Conservation (phyloP, 352 stramenopile species). For the Phytophthora pseudosyringae region DNA sequence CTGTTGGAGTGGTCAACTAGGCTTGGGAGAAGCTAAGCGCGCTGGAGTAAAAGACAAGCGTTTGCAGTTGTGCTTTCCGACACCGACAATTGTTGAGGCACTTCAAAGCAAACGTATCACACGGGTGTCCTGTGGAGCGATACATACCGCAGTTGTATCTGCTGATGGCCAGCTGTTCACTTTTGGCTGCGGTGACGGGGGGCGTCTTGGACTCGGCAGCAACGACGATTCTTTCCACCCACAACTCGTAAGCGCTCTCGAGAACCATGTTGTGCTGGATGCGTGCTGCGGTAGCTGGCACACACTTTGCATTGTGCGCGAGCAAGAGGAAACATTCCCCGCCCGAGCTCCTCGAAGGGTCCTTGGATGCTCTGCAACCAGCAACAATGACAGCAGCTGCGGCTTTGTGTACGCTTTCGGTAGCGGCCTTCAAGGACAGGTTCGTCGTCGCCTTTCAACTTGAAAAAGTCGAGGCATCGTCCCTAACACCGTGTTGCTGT, state of each 20-base stretch:
- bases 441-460: slow-evolving; percentile 7
- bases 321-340: slow-evolving; percentile 19
- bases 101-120: slow-evolving; percentile 50
- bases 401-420: slow-evolving; percentile 75
- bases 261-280: slow-evolving; percentile 61
- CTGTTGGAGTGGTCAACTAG: slow-evolving; percentile 76
- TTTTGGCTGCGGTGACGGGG: slow-evolving; percentile 92
- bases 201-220: slow-evolving; percentile 84
- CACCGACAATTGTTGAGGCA: slow-evolving; percentile 63
- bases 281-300: slow-evolving; percentile 74
- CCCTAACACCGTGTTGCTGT: background rate
- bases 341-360: slow-evolving; percentile 3
- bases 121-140: slow-evolving; percentile 90
- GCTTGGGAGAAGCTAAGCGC: slow-evolving; percentile 61
- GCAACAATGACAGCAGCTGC: slow-evolving; percentile 9
- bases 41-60: slow-evolving; percentile 56
- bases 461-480: background rate
- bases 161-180: slow-evolving; percentile 72
- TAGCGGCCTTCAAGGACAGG: slow-evolving; percentile 72
- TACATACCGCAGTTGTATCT: slow-evolving; percentile 76
- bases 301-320: slow-evolving; percentile 64
- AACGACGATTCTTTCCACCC: slow-evolving; percentile 52
- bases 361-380: background rate
- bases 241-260: slow-evolving; percentile 53
- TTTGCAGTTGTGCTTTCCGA: slow-evolving; percentile 66